Percentiles rank a stretch among this genome's conserved stretches.
Conservation (phyloP, 331 rosid genomes). For the Telfairia occidentalis region DNA sequence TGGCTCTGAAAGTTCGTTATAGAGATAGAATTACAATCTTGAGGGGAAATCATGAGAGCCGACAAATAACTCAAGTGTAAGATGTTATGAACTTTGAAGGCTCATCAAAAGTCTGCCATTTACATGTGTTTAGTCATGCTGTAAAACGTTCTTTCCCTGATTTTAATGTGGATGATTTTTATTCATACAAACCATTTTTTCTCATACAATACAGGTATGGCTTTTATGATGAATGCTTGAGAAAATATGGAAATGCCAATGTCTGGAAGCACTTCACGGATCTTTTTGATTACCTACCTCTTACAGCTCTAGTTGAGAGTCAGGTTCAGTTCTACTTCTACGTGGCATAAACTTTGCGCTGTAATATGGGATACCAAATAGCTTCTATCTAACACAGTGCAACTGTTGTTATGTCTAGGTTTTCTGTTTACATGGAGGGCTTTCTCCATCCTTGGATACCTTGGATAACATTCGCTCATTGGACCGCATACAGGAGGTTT, state of each 20-base stretch:
- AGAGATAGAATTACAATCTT: conserved; percentile 95
- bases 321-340: conserved; percentile 59
- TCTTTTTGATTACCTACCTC: conserved; percentile 90
- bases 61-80: conserved; percentile 98
- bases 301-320: conserved; percentile 97
- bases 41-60: conserved; percentile 91
- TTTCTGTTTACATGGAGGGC: conserved; percentile 99
- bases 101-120: not conserved
- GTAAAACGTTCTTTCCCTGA: not conserved
- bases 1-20: conserved; percentile 86
- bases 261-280: conserved; percentile 95
- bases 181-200: not conserved
- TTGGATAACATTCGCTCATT: conserved; percentile 84
- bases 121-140: not conserved
- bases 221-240: conserved; percentile 93
- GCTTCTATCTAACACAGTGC: not conserved
- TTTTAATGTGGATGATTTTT: conserved; percentile 1
- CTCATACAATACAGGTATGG: conserved; percentile 85
- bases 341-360: not conserved
- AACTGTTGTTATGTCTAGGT: conserved; percentile 31
- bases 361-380: not conserved
- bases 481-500: conserved; percentile 96
- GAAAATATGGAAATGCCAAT: conserved; percentile 97
- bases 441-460: conserved; percentile 94
- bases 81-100: conserved; percentile 11